Evolutionary conservation across 148 eudicot genomes (phyloP).

Genomic region (Rhododendron molle): DNA sequence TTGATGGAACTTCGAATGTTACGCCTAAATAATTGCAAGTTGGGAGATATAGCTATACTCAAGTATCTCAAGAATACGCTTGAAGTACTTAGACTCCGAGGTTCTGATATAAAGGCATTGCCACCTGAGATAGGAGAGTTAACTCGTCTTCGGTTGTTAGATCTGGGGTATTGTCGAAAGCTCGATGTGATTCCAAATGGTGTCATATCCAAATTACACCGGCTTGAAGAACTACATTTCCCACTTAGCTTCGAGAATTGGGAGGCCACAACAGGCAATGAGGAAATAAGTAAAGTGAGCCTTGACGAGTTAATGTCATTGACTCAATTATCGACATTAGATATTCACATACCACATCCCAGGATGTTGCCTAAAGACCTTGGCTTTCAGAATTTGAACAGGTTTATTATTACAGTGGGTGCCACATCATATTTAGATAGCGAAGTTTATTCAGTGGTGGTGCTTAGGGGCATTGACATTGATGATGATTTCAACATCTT

Average conservation of each 20-base stretch:
- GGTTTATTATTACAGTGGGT: constrained; percentile 1
- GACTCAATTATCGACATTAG: background rate
- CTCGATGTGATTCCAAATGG: background rate
- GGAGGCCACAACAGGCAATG: background rate
- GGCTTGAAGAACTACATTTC: constrained; percentile 7
- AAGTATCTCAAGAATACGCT: background rate
- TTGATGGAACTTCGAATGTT: background rate
- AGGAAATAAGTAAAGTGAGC: no score
- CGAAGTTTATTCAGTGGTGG: no score
- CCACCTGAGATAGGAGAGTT: background rate
- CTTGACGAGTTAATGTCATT: background rate
- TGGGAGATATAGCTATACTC: background rate
- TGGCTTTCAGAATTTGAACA: background rate
- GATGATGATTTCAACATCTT: background rate
- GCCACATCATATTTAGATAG: rapidly evolving
- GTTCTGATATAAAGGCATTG: constrained; percentile 3
- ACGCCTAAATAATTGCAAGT: background rate
- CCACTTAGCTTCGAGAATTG: background rate
- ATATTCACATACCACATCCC: background rate
- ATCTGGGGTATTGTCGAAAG: background rate
- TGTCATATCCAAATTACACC: background rate
- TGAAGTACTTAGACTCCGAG: background rate
- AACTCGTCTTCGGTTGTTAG: background rate
- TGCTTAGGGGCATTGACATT: no score
- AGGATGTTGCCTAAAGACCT: background rate